Evolutionary conservation across 1,284 basidiomycete species (phyloP).

Genomic region (Ustilago lituana): DNA sequence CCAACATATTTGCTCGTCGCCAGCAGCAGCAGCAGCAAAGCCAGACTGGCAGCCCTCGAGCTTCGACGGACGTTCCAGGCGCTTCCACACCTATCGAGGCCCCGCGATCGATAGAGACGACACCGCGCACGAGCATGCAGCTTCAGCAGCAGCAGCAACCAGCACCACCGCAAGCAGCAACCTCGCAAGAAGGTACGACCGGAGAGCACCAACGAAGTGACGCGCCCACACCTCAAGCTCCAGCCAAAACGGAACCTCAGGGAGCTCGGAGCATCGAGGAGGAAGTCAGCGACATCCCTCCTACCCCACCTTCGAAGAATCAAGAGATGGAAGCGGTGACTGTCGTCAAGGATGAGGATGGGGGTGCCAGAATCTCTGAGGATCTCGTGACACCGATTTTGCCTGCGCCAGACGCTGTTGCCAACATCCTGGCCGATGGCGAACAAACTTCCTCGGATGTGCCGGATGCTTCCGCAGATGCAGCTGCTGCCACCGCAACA

Average conservation of each 20-base stretch:
- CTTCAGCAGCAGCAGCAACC: conserved; percentile 16
- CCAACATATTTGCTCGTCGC: conserved; percentile 45
- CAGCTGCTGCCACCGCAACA: background rate
- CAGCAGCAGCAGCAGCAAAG: conserved; percentile 40
- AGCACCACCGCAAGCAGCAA: background rate
- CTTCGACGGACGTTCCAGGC: conserved; percentile 22
- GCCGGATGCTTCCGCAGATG: background rate
- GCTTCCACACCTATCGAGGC: conserved; percentile 8
- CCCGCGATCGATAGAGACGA: conserved; percentile 20
- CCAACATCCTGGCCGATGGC: conserved; percentile 15
- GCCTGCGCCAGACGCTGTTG: conserved; percentile 25
- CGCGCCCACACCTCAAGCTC: background rate
- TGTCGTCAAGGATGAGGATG: conserved; percentile 17
- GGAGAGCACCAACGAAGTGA: background rate
- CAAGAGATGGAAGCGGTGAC: background rate
- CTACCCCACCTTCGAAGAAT: conserved; percentile 30
- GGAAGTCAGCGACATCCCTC: conserved; percentile 26
- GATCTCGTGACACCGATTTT: conserved; percentile 36
- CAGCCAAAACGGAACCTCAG: conserved; percentile 2
- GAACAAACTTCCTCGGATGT: conserved; percentile 3
- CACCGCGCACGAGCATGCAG: conserved; percentile 36
- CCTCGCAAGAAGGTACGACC: background rate
- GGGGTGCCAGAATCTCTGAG: conserved; percentile 19
- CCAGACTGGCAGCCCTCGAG: conserved; percentile 29
- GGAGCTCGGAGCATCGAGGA: conserved; percentile 32